Percentiles rank a stretch among this genome's conserved stretches.
phyloP scores from a whole-genome alignment of 2,329 filamentous ascomycete species.

The Cladosporium sp. region DNA sequence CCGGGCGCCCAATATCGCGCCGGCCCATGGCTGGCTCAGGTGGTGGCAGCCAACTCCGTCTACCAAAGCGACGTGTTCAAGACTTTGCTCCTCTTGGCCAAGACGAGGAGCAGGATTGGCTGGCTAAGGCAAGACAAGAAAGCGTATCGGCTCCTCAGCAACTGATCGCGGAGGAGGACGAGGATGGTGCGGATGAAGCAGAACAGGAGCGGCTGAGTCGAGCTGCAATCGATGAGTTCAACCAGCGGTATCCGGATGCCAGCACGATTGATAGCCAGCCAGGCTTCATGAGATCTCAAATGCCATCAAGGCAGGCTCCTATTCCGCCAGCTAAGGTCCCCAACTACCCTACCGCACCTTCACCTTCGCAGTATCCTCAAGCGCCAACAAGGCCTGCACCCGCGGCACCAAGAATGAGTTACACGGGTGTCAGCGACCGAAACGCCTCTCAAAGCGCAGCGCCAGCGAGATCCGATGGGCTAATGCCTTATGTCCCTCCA shows the following conservation, averaged over 20 bases:
- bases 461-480: slow-evolving; percentile 31
- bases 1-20: slow-evolving; percentile 47
- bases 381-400: slow-evolving; percentile 56
- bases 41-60: slow-evolving; percentile 39
- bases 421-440: slow-evolving; percentile 71
- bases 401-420: slow-evolving; percentile 59
- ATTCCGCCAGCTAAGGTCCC: slow-evolving; percentile 23
- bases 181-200: slow-evolving; percentile 41
- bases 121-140: slow-evolving; percentile 68
- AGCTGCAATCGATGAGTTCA: slow-evolving; percentile 67
- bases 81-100: slow-evolving; percentile 68
- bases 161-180: slow-evolving; percentile 34
- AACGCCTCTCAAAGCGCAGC: slow-evolving; percentile 29
- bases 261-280: slow-evolving; percentile 47
- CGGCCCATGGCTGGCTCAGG: slow-evolving; percentile 50
- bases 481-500: slow-evolving; percentile 43
- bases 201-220: slow-evolving; percentile 8
- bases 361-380: slow-evolving; percentile 47
- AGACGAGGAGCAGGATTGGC: slow-evolving; percentile 77
- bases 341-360: slow-evolving; percentile 28
- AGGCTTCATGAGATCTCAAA: slow-evolving; percentile 46
- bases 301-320: slow-evolving; percentile 31
- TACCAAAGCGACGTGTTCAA: slow-evolving; percentile 53
- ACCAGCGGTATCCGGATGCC: slow-evolving; percentile 73
- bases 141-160: slow-evolving; percentile 42